Conservation (phyloP, 495 filamentous ascomycete species). For the Thozetella sp. region DNA sequence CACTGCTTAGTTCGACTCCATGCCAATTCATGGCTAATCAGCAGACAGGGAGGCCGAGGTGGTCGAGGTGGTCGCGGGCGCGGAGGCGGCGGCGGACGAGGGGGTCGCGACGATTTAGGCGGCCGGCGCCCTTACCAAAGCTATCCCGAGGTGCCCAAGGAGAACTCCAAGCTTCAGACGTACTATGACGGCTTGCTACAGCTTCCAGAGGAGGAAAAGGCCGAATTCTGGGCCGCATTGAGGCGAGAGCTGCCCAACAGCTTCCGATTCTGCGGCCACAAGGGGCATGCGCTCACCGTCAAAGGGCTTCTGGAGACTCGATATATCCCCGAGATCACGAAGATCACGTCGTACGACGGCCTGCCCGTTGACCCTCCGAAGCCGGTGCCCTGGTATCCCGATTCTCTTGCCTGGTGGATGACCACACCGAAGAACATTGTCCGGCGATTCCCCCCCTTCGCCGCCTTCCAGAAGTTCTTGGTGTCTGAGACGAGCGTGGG, state of each 20-base stretch:
- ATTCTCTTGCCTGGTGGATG: constrained; percentile 93
- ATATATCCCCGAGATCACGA: constrained; percentile 86
- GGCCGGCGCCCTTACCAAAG: constrained; percentile 34
- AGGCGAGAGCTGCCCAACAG: constrained; percentile 87
- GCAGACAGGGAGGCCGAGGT: constrained; percentile 6
- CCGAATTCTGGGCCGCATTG: constrained; percentile 80
- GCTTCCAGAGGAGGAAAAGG: constrained; percentile 70
- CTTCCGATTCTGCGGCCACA: constrained; percentile 94
- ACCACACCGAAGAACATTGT: constrained; percentile 93
- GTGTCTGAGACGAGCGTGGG: constrained; percentile 96
- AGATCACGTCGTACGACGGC: constrained; percentile 75
- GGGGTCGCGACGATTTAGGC: constrained; percentile 12
- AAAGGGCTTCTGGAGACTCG: constrained; percentile 81
- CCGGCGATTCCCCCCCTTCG: constrained; percentile 87
- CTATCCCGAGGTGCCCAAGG: constrained; percentile 63
- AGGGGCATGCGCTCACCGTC: constrained; percentile 89
- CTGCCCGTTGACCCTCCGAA: constrained; percentile 76
- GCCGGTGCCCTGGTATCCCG: constrained; percentile 87
- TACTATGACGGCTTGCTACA: constrained; percentile 82
- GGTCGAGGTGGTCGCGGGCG: constrained; percentile 19
- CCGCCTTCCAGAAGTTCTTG: constrained; percentile 96
- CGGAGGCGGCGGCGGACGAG: constrained; percentile 12
- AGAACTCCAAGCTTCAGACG: constrained; percentile 76
- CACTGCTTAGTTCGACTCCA: not conserved
- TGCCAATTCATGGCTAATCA: not conserved